phyloP scores from a whole-genome alignment of 2,329 filamentous ascomycete species.

The Exophiala dermatitidis region DNA sequence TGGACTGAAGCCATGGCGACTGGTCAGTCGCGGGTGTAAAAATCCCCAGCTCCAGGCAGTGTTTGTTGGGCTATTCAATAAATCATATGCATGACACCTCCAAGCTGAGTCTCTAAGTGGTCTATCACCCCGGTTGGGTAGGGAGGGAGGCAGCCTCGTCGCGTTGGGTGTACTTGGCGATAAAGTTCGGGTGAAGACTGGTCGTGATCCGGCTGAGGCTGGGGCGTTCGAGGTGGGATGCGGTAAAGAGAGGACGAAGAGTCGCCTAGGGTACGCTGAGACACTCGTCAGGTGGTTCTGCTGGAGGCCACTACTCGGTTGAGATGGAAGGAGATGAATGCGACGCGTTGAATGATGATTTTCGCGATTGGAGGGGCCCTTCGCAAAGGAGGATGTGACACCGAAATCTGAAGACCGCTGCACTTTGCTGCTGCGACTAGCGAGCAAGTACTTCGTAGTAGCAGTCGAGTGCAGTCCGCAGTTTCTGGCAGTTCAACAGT shows the following conservation, averaged over 20 bases:
- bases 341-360: conserved; percentile 26
- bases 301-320: conserved; percentile 9
- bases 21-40: conserved; percentile 4
- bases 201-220: conserved; percentile 10
- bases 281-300: conserved; percentile 19
- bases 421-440: not conserved
- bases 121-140: conserved; percentile 2
- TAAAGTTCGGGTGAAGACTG: conserved; percentile 14
- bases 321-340: conserved; percentile 23
- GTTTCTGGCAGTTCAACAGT: too few species aligned
- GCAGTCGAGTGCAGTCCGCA: too few species aligned
- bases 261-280: conserved; percentile 12
- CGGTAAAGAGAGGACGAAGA: conserved; percentile 24
- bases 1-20: conserved; percentile 73
- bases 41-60: conserved; percentile 1
- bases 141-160: conserved; percentile 16
- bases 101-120: not conserved
- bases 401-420: not conserved
- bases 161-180: conserved; percentile 32
- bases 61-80: conserved; percentile 9
- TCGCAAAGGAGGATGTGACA: conserved; percentile 1
- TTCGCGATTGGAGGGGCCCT: conserved; percentile 13
- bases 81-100: conserved; percentile 8
- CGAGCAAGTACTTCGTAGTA: too few species aligned
- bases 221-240: conserved; percentile 13